phyloP scores from a whole-genome alignment of 306 rosid species.

The Chamaecrista fasciculata region DNA sequence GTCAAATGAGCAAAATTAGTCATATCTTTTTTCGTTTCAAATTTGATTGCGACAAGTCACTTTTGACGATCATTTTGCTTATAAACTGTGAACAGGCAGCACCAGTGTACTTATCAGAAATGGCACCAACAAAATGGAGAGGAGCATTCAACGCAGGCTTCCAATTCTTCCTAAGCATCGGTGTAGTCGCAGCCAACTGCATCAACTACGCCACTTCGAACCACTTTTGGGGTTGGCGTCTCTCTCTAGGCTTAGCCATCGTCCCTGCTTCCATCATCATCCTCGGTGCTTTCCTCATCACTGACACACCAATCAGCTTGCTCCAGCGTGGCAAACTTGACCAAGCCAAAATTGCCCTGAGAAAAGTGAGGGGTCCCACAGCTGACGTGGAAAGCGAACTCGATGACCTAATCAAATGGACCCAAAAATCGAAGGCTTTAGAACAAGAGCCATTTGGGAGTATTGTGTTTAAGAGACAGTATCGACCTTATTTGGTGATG shows the following conservation, averaged over 20 bases:
- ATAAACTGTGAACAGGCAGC: conserved; percentile 68
- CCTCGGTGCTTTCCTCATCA: conserved; percentile 46
- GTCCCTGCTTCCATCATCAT: conserved; percentile 55
- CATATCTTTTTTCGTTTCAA: too few species aligned
- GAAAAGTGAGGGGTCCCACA: conserved; percentile 46
- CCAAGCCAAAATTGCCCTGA: conserved; percentile 48
- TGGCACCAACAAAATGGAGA: conserved; percentile 74
- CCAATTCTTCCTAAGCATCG: conserved; percentile 56
- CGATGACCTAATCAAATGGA: conserved; percentile 33
- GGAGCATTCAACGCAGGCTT: conserved; percentile 79
- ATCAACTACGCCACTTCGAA: conserved; percentile 58
- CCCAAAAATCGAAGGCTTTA: conserved; percentile 26
- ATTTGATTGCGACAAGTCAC: too few species aligned
- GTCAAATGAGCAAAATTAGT: too few species aligned
- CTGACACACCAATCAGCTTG: conserved; percentile 59
- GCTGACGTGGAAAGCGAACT: conserved; percentile 48
- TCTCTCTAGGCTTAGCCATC: conserved; percentile 65
- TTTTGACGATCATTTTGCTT: too few species aligned
- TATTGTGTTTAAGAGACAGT: conserved; percentile 46
- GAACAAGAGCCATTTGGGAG: conserved; percentile 38
- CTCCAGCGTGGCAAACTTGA: conserved; percentile 52
- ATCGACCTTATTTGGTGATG: conserved; percentile 62
- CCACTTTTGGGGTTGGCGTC: conserved; percentile 64
- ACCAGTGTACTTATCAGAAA: conserved; percentile 69
- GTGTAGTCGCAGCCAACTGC: conserved; percentile 50